Base-by-base conservation (phyloP, 129 eudicot species). In the Escallonia rubra region DNA sequence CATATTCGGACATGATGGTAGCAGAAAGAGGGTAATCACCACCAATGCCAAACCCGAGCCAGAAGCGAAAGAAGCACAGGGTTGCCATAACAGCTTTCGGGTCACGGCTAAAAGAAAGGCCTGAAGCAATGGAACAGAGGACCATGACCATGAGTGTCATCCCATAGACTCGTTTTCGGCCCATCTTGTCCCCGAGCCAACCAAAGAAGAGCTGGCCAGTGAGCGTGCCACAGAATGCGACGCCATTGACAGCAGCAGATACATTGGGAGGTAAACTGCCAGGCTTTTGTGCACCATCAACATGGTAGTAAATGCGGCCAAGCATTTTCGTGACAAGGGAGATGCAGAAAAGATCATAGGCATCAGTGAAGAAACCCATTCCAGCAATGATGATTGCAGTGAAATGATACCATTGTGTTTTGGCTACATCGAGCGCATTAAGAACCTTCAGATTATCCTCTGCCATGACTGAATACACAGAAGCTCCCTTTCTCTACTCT, bases 331-430 rank as follows among this genome's bases (percentile, higher is more conserved):
- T 87, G 56, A 87, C 95, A 7, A 87, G 81, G 3, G 95, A 87
- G 49, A 87, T 84, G 78, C 95, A 84, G 67, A 87, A 87, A 2
- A 87, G 81, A 78, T 87, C 95, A 59, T 87, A 87, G 11, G 96
- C 91, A 47, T 88, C 96, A 1, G 96, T 88, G 70, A 85, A 88
- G 64, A 88, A 88, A 8, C 96, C 91, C 96, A 88, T 88, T 64
- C 96, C 96, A 0, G 91, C 91, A 7, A 89, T 69, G 15, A 88
- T 64, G 41, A 89, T 89, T 15, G 96, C 96, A 13, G 96, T 89
- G 70, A 89, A 89, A 46, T 85, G 96, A 55, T 88, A 87, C 95
- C 87, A 84, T 74, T 87, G 90, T 61, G 95, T 87, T 58, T 87
- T 84, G 8, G 95, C 96, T 16, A 78, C 82, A 76, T 88, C 96